Evolutionary conservation across 108 stramenopile genomes (phyloP).

Genomic region (Licmophora abbreviata): DNA sequence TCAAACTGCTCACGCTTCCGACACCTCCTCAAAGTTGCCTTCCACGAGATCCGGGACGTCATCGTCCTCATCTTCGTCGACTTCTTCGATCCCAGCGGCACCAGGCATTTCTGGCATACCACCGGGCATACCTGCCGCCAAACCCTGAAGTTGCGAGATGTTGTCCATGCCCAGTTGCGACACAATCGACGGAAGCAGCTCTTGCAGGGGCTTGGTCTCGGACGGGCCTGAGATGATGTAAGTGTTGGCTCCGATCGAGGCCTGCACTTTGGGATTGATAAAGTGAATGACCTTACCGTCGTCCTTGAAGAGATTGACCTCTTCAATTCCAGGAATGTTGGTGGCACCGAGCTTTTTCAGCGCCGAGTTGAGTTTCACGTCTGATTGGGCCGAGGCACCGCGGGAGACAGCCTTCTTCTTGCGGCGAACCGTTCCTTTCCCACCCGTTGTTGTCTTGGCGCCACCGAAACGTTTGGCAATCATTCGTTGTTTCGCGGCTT

Average conservation of each 20-base stretch:
- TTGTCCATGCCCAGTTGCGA: constrained; percentile 94
- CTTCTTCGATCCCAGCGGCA: constrained; percentile 37
- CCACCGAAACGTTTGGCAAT: constrained; percentile 91
- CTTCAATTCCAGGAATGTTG: constrained; percentile 96
- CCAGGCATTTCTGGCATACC: constrained; percentile 18
- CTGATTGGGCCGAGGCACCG: constrained; percentile 82
- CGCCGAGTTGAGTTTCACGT: constrained; percentile 86
- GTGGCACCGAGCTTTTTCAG: constrained; percentile 96
- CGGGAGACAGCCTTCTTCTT: constrained; percentile 89
- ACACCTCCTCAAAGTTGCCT: constrained; percentile 92
- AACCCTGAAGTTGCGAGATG: constrained; percentile 70
- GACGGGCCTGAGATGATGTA: constrained; percentile 91
- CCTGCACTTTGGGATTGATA: constrained; percentile 92
- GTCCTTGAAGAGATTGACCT: constrained; percentile 98
- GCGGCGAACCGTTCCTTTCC: constrained; percentile 87
- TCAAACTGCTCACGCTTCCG: constrained; percentile 51
- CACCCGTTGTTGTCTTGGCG: constrained; percentile 75
- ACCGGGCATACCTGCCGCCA: constrained; percentile 58
- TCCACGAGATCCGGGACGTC: constrained; percentile 95
- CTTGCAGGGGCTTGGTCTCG: constrained; percentile 91
- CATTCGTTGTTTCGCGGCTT: constrained; percentile 77
- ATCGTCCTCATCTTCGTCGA: constrained; percentile 84
- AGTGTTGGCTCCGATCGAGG: constrained; percentile 93
- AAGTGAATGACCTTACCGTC: constrained; percentile 97
- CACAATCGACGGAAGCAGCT: constrained; percentile 92